phyloP scores from a whole-genome alignment of 805 yeast genomes.

The Candida pini region DNA sequence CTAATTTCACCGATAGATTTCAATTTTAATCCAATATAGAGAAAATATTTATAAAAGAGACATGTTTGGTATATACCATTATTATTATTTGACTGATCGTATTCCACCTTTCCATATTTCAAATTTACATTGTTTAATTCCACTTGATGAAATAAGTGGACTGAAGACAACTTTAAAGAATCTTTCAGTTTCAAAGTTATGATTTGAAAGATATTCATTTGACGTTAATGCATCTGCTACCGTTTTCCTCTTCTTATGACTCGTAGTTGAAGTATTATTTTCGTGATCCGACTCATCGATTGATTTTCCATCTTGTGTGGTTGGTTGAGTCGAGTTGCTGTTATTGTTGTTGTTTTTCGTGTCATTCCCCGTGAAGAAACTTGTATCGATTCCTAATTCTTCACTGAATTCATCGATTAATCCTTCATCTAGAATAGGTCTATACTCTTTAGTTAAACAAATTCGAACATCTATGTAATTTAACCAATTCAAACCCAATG shows the following conservation, averaged over 20 bases:
- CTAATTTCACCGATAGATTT: conserved; percentile 11
- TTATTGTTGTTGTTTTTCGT: conserved; percentile 6
- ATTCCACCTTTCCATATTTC: conserved; percentile 36
- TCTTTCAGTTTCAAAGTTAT: conserved; percentile 28
- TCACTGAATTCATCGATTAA: conserved; percentile 30
- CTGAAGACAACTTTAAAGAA: conserved; percentile 25
- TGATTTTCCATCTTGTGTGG: neutral
- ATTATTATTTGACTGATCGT: conserved; percentile 15
- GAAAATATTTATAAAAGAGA: neutral
- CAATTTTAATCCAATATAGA: conserved; percentile 4
- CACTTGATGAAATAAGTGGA: conserved; percentile 19
- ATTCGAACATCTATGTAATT: conserved; percentile 46
- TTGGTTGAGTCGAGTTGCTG: conserved; percentile 2
- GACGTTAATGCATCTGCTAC: conserved; percentile 20
- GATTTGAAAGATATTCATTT: conserved; percentile 26
- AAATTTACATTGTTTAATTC: conserved; percentile 17
- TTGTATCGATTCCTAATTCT: conserved; percentile 28
- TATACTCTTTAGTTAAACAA: conserved; percentile 36
- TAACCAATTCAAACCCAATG: conserved; percentile 53
- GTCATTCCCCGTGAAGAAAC: conserved; percentile 1
- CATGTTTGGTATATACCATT: neutral
- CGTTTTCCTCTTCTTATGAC: conserved; percentile 8
- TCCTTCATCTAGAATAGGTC: conserved; percentile 32
- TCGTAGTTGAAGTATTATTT: neutral
- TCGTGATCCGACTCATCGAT: neutral